Percentiles rank a stretch among this genome's conserved stretches.
phyloP scores from a whole-genome alignment of 805 yeast species.

The Saccharomycopsis babjevae region DNA sequence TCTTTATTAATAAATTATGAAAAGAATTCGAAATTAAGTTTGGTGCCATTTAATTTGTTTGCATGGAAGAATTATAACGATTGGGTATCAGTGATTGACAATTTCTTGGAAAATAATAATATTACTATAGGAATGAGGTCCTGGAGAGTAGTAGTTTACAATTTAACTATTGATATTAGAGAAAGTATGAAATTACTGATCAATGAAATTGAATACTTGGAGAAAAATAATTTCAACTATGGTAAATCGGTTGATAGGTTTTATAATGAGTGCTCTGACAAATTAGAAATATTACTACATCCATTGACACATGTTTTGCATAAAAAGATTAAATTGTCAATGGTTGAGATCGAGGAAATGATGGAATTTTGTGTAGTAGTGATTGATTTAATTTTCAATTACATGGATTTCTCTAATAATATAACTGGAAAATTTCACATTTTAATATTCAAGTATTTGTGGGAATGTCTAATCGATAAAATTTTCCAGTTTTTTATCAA shows the following conservation, averaged over 20 bases:
- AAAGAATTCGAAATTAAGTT: not conserved
- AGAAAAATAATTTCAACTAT: not conserved
- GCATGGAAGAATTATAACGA: conserved; percentile 1
- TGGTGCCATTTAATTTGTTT: not conserved
- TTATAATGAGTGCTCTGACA: not conserved
- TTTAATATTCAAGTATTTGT: not conserved
- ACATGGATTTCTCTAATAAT: not conserved
- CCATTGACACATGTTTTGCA: not conserved
- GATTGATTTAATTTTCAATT: not conserved
- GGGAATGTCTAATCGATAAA: not conserved
- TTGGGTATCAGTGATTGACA: not conserved
- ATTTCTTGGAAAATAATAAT: not conserved
- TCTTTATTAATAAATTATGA: conserved; percentile 3
- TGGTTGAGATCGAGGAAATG: not conserved
- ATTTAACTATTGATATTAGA: not conserved
- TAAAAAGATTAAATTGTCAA: not conserved
- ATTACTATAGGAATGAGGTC: not conserved
- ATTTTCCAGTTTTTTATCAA: not conserved
- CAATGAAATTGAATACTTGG: not conserved
- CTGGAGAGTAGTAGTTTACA: not conserved
- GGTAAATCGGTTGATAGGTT: not conserved
- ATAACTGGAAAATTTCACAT: not conserved
- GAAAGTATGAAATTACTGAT: not conserved
- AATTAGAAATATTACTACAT: not conserved
- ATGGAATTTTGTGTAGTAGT: not conserved